Evolutionary conservation across 768 basidiomycete species (phyloP), one percentile per base, ranked within the genome.

Genomic region (Psilocybe subaeruginosa): DNA sequence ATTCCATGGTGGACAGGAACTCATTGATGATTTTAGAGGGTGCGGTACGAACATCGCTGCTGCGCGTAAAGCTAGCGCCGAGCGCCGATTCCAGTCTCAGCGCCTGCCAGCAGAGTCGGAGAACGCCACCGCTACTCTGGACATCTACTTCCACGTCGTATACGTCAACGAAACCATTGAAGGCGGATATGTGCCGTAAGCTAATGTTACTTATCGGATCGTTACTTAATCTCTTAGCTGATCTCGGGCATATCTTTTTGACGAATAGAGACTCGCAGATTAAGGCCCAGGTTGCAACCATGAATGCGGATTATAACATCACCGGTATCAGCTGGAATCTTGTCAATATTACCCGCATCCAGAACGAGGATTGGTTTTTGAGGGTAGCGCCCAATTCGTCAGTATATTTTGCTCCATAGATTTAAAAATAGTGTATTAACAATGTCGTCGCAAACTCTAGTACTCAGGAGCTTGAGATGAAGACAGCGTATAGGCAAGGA

Each of bases 281-380:
- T 19, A 43, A 67, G 12, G 71, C 67, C 23, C 78, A 81, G 56
- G 72, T 85, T 39, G 59, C 66, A 6, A 70, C 73, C 19, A 69
- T 82, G 64, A 82, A 85, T 57, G 58, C 67, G 30, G 81, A 79
- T 63, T 85, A 82, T 60, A 65, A 73, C 7, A 55, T 61, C 41
- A 69, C 75, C 19, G 77, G 80, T 9, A 61, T 83, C 54, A 70
- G 70, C 41, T 85, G 76, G 69, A 73, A 67, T 23, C 75, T 82
- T 17, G 77, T 73, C 43, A 73, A 73, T 56, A 79, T 77, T 23
- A 76, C 76, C 41, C 76, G 80, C 55, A 81, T 80, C 19, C 60
- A 75, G 56, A 83, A 79, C 67, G 55, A 70, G 48, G 73, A 80
- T 52, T 85, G 83, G 84, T 85, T 83, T 72, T 71, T 74, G 65